These are phyloP conservation scores for Nicotiana tomentosiformis DNA, from an alignment of 257 asterid genomes.

Conservation along the genomic window DNA sequence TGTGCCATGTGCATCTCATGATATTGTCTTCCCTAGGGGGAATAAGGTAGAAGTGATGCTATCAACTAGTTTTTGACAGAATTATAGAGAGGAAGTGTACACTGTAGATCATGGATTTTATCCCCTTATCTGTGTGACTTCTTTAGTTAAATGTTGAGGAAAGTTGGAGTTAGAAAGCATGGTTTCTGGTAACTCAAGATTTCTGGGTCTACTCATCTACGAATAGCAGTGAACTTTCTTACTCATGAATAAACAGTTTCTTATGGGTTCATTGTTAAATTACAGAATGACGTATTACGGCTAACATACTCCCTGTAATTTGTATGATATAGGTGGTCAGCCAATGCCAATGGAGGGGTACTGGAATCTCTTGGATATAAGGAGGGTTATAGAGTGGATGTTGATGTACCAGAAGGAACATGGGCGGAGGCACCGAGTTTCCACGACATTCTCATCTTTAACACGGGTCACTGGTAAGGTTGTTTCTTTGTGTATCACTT, in stretches of 20 bases:
- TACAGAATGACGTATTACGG: neutral
- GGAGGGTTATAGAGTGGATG: conserved; percentile 85
- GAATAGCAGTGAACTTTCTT: neutral
- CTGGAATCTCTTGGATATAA: conserved; percentile 88
- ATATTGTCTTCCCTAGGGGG: neutral
- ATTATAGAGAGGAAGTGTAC: neutral
- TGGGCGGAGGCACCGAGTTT: conserved; percentile 75
- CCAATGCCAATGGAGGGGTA: conserved; percentile 46
- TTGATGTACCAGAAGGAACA: conserved; percentile 85
- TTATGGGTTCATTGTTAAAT: neutral
- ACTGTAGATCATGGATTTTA: neutral
- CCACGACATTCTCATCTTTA: conserved; percentile 79
- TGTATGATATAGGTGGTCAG: conserved; percentile 61
- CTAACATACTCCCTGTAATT: too few relatives aligned
- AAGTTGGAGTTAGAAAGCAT: neutral
- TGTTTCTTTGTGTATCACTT: neutral
- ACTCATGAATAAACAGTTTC: conserved; percentile 4
- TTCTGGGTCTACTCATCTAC: neutral
- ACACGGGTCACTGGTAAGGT: conserved; percentile 91
- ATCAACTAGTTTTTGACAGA: neutral
- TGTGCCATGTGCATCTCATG: neutral
- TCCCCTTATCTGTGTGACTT: neutral
- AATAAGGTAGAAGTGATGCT: neutral
- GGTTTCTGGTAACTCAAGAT: neutral
- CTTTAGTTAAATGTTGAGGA: neutral